Conservation (phyloP, 768 basidiomycete genomes). For the Tylopilus subfusipes region DNA sequence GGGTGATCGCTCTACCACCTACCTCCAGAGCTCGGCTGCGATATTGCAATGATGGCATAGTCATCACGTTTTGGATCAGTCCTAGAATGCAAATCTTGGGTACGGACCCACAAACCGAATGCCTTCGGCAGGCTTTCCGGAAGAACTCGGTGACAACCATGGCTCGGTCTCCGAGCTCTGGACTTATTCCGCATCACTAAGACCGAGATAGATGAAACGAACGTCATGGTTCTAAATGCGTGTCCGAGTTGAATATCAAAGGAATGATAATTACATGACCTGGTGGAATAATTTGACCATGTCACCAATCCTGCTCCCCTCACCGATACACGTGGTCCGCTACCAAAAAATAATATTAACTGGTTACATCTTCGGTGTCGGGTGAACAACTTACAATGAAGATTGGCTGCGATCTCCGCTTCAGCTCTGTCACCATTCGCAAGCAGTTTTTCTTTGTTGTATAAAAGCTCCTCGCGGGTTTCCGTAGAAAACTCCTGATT, state of each 20-base stretch:
- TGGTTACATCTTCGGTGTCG: slow-evolving; percentile 10
- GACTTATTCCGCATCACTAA: background rate
- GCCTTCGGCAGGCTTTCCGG: background rate
- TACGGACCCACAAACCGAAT: background rate
- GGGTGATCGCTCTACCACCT: background rate
- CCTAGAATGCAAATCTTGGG: background rate
- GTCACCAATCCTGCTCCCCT: slow-evolving; percentile 19
- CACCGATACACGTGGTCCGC: slow-evolving; percentile 88
- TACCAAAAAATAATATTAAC: slow-evolving; percentile 34
- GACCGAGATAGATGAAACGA: slow-evolving; percentile 1
- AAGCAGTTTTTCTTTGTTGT: slow-evolving; percentile 98
- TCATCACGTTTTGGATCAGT: background rate
- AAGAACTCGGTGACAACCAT: background rate
- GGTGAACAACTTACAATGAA: slow-evolving; percentile 53
- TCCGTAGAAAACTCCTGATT: slow-evolving; percentile 98
- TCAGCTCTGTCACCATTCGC: slow-evolving; percentile 96
- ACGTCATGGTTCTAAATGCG: slow-evolving; percentile 1
- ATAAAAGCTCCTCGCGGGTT: slow-evolving; percentile 95
- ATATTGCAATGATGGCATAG: background rate
- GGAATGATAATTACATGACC: slow-evolving; percentile 25
- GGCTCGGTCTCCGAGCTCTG: background rate
- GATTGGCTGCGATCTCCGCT: slow-evolving; percentile 95
- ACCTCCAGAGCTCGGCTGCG: background rate
- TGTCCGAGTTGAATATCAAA: slow-evolving; percentile 6
- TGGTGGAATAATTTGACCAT: slow-evolving; percentile 8